phyloP scores from a whole-genome alignment of 306 rosid species.

The Argentina anserina region DNA sequence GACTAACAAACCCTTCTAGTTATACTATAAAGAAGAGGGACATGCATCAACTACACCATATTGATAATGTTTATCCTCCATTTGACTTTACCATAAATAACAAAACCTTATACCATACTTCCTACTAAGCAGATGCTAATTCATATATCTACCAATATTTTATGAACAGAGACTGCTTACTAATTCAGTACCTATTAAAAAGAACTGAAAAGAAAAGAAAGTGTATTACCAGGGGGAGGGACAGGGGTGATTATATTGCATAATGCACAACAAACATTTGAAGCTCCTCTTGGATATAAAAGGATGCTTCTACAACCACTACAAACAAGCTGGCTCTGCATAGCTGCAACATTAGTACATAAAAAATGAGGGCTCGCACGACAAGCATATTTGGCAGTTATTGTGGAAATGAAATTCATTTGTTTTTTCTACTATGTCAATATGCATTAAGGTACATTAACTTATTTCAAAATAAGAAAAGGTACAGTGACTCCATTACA shows the following conservation, averaged over 20 bases:
- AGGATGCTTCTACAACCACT: conserved; percentile 84
- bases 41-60: not conserved
- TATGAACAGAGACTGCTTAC: not conserved
- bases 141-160: not conserved
- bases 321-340: conserved; percentile 98
- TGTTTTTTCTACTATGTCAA: not conserved
- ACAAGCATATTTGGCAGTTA: not conserved
- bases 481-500: not conserved
- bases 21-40: not conserved
- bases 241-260: conserved; percentile 81
- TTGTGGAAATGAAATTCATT: not conserved
- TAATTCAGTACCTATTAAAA: not conserved
- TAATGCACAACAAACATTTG: conserved; percentile 91
- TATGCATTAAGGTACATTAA: not conserved
- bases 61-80: not conserved
- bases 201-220: not conserved
- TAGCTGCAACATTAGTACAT: conserved; percentile 47
- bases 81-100: not conserved
- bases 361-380: not conserved
- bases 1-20: not conserved
- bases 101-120: not conserved
- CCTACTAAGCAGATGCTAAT: not conserved
- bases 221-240: conserved; percentile 71
- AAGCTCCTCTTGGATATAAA: conserved; percentile 92
- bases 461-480: no score